Evolutionary conservation across 148 eudicot species (phyloP).

Genomic region (Gaultheria prostrata): DNA sequence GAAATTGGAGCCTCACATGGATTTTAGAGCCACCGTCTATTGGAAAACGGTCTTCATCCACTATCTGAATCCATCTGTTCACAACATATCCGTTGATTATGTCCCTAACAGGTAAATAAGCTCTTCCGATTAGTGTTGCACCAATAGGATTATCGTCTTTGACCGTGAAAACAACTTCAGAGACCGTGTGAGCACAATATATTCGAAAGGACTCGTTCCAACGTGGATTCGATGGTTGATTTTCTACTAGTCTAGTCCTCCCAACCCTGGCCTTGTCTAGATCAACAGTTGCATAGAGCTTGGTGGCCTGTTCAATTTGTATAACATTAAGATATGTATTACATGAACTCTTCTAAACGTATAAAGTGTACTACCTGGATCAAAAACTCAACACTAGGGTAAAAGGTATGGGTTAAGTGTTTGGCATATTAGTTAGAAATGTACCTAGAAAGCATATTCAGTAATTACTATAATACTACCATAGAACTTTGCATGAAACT

Average conservation of each 20-base stretch:
- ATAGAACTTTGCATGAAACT: background rate
- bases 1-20: slow-evolving; percentile 30
- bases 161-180: slow-evolving; percentile 33
- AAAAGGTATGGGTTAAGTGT: no score
- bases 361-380: background rate
- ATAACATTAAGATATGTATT: background rate
- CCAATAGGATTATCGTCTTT: slow-evolving; percentile 35
- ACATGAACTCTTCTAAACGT: background rate
- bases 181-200: slow-evolving; percentile 41
- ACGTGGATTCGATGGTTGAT: slow-evolving; percentile 22
- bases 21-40: slow-evolving; percentile 28
- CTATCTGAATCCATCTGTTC: slow-evolving; percentile 25
- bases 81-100: slow-evolving; percentile 20
- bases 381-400: background rate
- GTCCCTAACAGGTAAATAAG: slow-evolving; percentile 30
- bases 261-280: slow-evolving; percentile 37
- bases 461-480: background rate
- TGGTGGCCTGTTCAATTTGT: slow-evolving; percentile 14
- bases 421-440: no score
- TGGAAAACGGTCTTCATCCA: slow-evolving; percentile 18
- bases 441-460: background rate
- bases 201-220: slow-evolving; percentile 42
- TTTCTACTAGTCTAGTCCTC: slow-evolving; percentile 28
- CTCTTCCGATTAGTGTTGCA: slow-evolving; percentile 33
- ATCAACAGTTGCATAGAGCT: slow-evolving; percentile 37